Evolutionary conservation across 1,284 basidiomycete genomes (phyloP).

Genomic region (Leucoagaricus sp.): DNA sequence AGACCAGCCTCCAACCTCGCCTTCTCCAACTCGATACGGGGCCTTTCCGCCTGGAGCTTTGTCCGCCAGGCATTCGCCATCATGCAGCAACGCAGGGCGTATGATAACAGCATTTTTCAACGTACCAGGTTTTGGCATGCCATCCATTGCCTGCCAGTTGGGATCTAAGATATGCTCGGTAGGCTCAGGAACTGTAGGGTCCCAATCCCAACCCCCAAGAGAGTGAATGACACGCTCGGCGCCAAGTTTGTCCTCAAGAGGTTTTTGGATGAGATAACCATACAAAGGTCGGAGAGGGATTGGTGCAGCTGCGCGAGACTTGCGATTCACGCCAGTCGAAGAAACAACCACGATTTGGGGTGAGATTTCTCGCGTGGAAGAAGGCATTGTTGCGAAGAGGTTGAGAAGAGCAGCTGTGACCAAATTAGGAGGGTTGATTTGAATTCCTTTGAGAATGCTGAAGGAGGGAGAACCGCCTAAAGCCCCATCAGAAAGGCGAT

Average conservation of each 20-base stretch:
- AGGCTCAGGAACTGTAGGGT: slow-evolving; percentile 35
- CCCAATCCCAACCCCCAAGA: slow-evolving; percentile 49
- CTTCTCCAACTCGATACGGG: slow-evolving; percentile 40
- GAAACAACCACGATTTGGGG: slow-evolving; percentile 56
- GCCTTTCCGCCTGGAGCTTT: slow-evolving; percentile 33
- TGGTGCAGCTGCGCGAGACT: slow-evolving; percentile 46
- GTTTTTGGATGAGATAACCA: slow-evolving; percentile 37
- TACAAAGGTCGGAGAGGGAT: slow-evolving; percentile 49
- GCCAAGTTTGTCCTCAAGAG: slow-evolving; percentile 59
- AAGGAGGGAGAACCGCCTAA: slow-evolving; percentile 40
- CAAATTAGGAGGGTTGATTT: slow-evolving; percentile 49
- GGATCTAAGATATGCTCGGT: slow-evolving; percentile 37
- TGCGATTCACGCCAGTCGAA: slow-evolving; percentile 47
- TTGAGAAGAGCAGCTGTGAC: slow-evolving; percentile 52
- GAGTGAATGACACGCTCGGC: slow-evolving; percentile 50
- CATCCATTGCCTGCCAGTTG: slow-evolving; percentile 25
- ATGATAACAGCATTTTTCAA: slow-evolving; percentile 50
- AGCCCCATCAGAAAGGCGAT: not conserved
- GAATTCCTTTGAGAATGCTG: slow-evolving; percentile 40
- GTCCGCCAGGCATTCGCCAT: slow-evolving; percentile 50
- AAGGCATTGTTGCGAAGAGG: slow-evolving; percentile 46
- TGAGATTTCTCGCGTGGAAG: slow-evolving; percentile 16
- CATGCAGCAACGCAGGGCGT: slow-evolving; percentile 56
- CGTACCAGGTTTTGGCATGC: slow-evolving; percentile 42
- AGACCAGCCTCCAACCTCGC: slow-evolving; percentile 46